These are phyloP conservation scores for Ceratobasidium sp. DNA, from an alignment of 1,284 basidiomycete genomes.

Conservation along the genomic window DNA sequence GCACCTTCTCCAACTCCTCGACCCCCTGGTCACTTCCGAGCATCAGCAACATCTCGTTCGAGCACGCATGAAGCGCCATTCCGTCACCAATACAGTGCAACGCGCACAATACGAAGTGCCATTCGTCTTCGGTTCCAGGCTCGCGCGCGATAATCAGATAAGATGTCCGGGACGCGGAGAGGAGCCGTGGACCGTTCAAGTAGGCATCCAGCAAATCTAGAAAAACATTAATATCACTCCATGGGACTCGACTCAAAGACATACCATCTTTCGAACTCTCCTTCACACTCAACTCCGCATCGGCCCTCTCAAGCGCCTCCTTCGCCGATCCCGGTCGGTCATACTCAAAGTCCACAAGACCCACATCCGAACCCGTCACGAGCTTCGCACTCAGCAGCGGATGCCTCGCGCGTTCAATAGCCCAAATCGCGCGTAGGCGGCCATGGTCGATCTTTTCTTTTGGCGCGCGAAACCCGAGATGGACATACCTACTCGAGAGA, in stretches of 20 bases:
- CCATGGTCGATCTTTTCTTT: conserved; percentile 59
- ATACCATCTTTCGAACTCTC: conserved; percentile 68
- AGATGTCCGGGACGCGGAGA: conserved; percentile 77
- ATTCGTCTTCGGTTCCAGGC: conserved; percentile 55
- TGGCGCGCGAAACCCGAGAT: conserved; percentile 72
- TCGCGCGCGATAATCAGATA: conserved; percentile 73
- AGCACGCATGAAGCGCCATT: conserved; percentile 80
- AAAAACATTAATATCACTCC: conserved; percentile 32
- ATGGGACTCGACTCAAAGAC: no score
- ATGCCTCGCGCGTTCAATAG: conserved; percentile 74
- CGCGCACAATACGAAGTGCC: conserved; percentile 74
- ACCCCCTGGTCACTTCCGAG: conserved; percentile 55
- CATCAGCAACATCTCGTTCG: conserved; percentile 78
- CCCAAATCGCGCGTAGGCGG: conserved; percentile 74
- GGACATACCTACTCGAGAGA: conserved; percentile 69
- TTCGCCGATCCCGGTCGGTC: conserved; percentile 61
- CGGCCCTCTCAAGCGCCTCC: conserved; percentile 66
- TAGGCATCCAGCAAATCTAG: conserved; percentile 73
- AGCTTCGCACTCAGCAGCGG: conserved; percentile 74
- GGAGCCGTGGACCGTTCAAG: conserved; percentile 78
- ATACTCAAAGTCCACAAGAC: conserved; percentile 66
- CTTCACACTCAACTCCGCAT: conserved; percentile 66
- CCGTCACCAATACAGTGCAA: conserved; percentile 83
- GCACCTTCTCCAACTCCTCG: conserved; percentile 61
- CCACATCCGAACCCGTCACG: conserved; percentile 49